Evolutionary conservation across 1,139 yeast genomes (phyloP).

Genomic region (Geotrichum europaeum): DNA sequence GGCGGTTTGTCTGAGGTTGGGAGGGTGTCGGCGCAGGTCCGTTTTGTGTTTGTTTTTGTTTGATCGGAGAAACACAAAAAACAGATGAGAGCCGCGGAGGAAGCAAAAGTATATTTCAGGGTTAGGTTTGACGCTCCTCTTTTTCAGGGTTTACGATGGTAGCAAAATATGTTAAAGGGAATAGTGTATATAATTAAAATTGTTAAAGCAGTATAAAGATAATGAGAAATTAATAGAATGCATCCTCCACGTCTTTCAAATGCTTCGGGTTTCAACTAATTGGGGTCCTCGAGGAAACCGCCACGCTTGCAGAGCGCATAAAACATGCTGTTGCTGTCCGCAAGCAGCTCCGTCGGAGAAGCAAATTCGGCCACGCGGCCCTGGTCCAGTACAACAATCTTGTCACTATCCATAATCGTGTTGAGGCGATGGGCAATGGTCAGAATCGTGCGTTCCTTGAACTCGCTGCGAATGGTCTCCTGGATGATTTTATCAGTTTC

Average conservation of each 20-base stretch:
- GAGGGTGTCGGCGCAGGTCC: no score
- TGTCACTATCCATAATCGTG: slow-evolving; percentile 87
- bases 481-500: slow-evolving; percentile 87
- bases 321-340: slow-evolving; percentile 63
- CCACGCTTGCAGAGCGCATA: slow-evolving; percentile 71
- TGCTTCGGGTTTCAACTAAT: background rate
- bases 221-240: background rate
- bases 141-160: background rate
- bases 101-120: background rate
- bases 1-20: no score
- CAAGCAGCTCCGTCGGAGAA: slow-evolving; percentile 62
- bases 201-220: background rate
- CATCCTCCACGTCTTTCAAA: no score
- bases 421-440: slow-evolving; percentile 94
- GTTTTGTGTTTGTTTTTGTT: no score
- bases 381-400: slow-evolving; percentile 76
- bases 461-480: slow-evolving; percentile 78
- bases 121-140: background rate
- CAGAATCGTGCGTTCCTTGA: slow-evolving; percentile 80
- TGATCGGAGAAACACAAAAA: background rate
- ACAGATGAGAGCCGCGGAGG: background rate
- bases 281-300: slow-evolving; percentile 29
- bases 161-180: no score
- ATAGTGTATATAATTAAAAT: background rate
- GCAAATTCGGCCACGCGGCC: slow-evolving; percentile 89